These are phyloP conservation scores for Zea mays DNA, from an alignment of 176 grass and related monocot genomes.

Conservation along the genomic window Zm-B73-REFERENCE-NAM-5.0 NC_050103.1:167208501-167209000, in stretches of 20 bases:
- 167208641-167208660: background rate
- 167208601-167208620: background rate
- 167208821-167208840: background rate
- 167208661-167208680: background rate
- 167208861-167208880: background rate
- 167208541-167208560: background rate
- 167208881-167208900: background rate
- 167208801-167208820: background rate
- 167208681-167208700: background rate
- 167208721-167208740: background rate
- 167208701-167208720: background rate
- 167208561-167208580: background rate
- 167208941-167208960: conserved; percentile 25
- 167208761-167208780: background rate
- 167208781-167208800: background rate
- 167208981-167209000: conserved; percentile 66
- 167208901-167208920: background rate
- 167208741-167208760: background rate
- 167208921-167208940: background rate
- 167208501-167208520: background rate
- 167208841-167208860: background rate
- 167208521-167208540: background rate
- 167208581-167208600: background rate
- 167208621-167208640: background rate
- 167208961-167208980: conserved; percentile 31